A percentile compares a stretch with the other conserved stretches of the same genome.
Evolutionary conservation across 2,329 filamentous ascomycete genomes (phyloP).

Genomic region (Incumbomyces delicatus): DNA sequence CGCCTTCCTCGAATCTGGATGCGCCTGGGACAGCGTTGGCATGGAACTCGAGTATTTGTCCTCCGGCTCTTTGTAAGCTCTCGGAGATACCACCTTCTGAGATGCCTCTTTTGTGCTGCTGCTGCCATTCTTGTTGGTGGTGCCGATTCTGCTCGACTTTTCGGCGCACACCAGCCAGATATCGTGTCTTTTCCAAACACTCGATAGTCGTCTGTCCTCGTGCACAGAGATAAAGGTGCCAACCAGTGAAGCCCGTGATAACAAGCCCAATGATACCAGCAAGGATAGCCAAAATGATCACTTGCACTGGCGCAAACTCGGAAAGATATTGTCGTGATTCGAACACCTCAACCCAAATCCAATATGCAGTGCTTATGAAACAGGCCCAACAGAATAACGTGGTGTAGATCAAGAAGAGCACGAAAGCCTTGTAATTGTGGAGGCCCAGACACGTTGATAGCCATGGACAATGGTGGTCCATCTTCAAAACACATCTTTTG

Average conservation of each 20-base stretch:
- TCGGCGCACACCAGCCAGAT: constrained; percentile 69
- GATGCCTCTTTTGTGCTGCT: constrained; percentile 37
- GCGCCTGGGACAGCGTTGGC: constrained; percentile 72
- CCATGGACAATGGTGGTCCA: constrained; percentile 99
- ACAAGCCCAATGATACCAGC: constrained; percentile 87
- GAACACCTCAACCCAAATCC: constrained; percentile 79
- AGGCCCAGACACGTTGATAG: constrained; percentile 90
- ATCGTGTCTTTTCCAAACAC: constrained; percentile 89
- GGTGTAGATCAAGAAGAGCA: constrained; percentile 85
- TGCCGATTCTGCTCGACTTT: constrained; percentile 56
- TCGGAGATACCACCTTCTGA: constrained; percentile 18
- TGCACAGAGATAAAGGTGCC: constrained; percentile 76
- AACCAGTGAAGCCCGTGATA: constrained; percentile 75
- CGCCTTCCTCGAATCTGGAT: constrained; percentile 72
- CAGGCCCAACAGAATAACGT: constrained; percentile 73
- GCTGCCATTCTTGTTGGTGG: constrained; percentile 35
- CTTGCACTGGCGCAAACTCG: constrained; percentile 80
- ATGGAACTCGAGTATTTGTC: constrained; percentile 72
- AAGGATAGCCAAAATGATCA: constrained; percentile 76
- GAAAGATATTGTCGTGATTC: constrained; percentile 54
- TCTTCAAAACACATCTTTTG: constrained; percentile 89
- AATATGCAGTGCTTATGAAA: constrained; percentile 66
- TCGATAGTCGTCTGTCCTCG: constrained; percentile 89
- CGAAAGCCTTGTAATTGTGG: constrained; percentile 88
- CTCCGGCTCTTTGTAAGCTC: constrained; percentile 51